Evolutionary conservation across 2,329 filamentous ascomycete species (phyloP), one percentile per base, ranked within the genome.

Genomic region (Fusarium nanum): DNA sequence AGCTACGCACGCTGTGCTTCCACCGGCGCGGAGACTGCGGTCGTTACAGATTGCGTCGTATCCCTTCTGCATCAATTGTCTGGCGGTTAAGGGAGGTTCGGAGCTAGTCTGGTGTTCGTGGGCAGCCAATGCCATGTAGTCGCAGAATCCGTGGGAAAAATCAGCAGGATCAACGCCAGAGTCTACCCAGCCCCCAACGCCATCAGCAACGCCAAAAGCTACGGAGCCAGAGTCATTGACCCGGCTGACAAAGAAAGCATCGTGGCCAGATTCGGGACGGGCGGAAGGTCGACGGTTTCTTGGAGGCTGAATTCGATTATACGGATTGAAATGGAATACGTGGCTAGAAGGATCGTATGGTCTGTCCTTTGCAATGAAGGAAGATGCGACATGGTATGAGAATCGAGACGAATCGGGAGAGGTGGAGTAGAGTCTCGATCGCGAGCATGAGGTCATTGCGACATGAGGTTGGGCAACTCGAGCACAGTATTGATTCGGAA

Each of bases 141-240:
- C 91, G 84, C 96, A 98, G 64, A 99, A 85, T 42, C 92, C 93
- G 78, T 98, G 95, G 6, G 95, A 96, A 81, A 98, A 98, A 81
- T 98, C 93, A 28, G 94, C 94, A 11, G 96, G 94, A 76, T 99
- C 94, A 55, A 99, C 91, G 46, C 94, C 94, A 41, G 92, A 95
- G 74, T 97, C 93, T 68, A 92, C 89, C 94, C 96, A 99, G 37
- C 96, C 96, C 49, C 96, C 96, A 1, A 99, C 96, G 13, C 96
- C 96, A 78, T 99, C 96, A 56, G 94, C 94, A 25, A 99, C 88
- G 20, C 93, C 96, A 73, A 99, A 91, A 1, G 94, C 93, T 13
- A 97, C 87, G 42, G 89, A 86, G 40, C 89, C 86, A 3, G 87
- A 87, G 68, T 89, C 88, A 54, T 92, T 93, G n/a, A 98, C 84